Evolutionary conservation across 2,329 filamentous ascomycete genomes (phyloP), one percentile per base, ranked within the genome.

Genomic region (Rhinocladiella mackenziei): DNA sequence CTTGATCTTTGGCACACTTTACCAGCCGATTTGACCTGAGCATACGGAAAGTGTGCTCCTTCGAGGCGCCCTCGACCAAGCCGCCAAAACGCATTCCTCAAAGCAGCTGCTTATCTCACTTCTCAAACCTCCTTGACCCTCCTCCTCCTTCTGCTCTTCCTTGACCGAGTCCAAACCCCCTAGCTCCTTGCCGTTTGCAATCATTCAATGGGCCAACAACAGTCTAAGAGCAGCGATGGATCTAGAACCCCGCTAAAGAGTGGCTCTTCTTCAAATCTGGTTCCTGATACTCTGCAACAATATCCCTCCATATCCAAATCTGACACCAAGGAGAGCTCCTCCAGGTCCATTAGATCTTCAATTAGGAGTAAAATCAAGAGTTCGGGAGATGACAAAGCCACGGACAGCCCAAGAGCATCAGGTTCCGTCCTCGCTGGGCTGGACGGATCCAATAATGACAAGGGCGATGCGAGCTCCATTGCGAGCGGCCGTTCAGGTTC

Each of bases 261-360:
- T 34, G 65, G 63, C 25, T 62, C 71, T 10, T 54, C 61, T 18
- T 53, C 55, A 25, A 60, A 64, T 33, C 58, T 59, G 33, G 35
- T 48, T 15, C 66, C 67, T 53, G 80, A 85, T 26, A 73, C 77
- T 50, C 72, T 96, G 47, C 84, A 88, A 65, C 86, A 87, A 20
- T 94, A 92, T 65, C 91, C 89, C 19, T 95, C 91, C 19, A 91
- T 97, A 64, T 86, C 83, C 69, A 84, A 85, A 63, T 88, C 89
- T 44, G 91, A 97, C 63, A 97, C 91, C 19, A 91, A 89, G 64
- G 89, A 95, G 55, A 96, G 89, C 5, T 46, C 47, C 22, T 80
- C 84, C 22, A 84, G 89, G 54, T 96, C 89, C 3, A 82, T 96
- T 65, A 81, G 86, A 56, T 84, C 81, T 28, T 78, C 78, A 6